Base-by-base conservation (phyloP, 179 eudicot genomes). In the Spinacia oleracea region DNA sequence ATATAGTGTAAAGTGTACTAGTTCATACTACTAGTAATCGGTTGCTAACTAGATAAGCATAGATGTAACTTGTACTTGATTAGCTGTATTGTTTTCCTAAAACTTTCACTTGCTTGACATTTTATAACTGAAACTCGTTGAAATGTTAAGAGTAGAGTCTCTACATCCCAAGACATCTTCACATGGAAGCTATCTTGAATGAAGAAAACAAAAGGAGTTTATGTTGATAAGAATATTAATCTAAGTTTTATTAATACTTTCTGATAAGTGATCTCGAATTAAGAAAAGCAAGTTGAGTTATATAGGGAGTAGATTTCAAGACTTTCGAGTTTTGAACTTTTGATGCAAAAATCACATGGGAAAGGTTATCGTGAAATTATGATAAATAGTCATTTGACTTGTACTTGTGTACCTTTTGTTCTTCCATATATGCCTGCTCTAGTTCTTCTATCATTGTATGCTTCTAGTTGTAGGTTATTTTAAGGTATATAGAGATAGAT, bases 121-220 rank as follows among this genome's bases (percentile, higher is more conserved):
- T n/a, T n/a, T n/a, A n/a, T n/a, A n/a, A n/a, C n/a, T n/a, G n/a
- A n/a, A n/a, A n/a, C n/a, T n/a, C n/a, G 9, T 43, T 45, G 51
- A 43, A 12, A 6, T 14, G 0, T 10, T n/a, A 23, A 70, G 4
- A 2, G 10, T 43, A 45, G 73, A 70, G 31, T 71, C 35, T 55
- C 56, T 53, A 60, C 43, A 34, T 71, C 69, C 64, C 82, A 64
- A 79, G 72, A 62, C 72, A 72, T 35, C 42, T 51, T 56, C 82
- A 73, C 74, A 27, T 79, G 78, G 78, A 25, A 35, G n/a, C 9
- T 70, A 48, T 5, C 29, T 32, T 72, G 23, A 27, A 12, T 50
- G 43, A 51, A 72, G 9, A 16, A 29, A 50, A 67, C 2, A 31
- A 15, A 38, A 29, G 25, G 34, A 43, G 55, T 70, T 70, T 72